A percentile compares a stretch with the other conserved stretches of the same genome.
Conservation (phyloP, 768 basidiomycete genomes). For the Coprinellus micaceus region DNA sequence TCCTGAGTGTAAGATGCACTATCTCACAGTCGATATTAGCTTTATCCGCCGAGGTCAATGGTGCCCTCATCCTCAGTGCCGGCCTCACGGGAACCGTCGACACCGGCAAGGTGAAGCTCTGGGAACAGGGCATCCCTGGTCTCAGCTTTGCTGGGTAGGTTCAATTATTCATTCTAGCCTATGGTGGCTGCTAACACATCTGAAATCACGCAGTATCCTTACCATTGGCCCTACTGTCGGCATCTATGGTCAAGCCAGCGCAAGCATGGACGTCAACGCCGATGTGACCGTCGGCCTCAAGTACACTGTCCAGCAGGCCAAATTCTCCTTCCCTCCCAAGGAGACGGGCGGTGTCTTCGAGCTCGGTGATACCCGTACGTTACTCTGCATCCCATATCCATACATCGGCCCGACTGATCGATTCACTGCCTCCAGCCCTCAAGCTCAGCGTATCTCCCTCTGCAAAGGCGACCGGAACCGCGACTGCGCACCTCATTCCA, state of each 20-base stretch:
- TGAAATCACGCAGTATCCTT: conserved; percentile 30
- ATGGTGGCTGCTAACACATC: not conserved
- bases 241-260: conserved; percentile 33
- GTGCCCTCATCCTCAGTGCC: not conserved
- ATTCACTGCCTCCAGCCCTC: conserved; percentile 24
- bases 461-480: conserved; percentile 33
- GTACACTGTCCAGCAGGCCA: conserved; percentile 35
- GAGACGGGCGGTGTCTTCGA: conserved; percentile 23
- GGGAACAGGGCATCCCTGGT: conserved; percentile 13
- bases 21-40: not conserved
- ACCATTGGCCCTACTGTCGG: conserved; percentile 44
- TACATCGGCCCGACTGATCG: not conserved
- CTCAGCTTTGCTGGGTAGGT: conserved; percentile 19
- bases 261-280: conserved; percentile 32
- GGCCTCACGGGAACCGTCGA: conserved; percentile 10
- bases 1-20: not conserved
- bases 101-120: conserved; percentile 13
- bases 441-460: conserved; percentile 35
- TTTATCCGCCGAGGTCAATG: not conserved
- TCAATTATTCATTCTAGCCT: not conserved
- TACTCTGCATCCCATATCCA: not conserved
- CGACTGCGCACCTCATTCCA: conserved; percentile 47
- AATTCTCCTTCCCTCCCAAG: conserved; percentile 40
- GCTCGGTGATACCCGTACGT: conserved; percentile 40
- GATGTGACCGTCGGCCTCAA: conserved; percentile 39